Evolutionary conservation across 192 early-diverging fungal species (phyloP).

Genomic region (Rhizophagus clarus): DNA sequence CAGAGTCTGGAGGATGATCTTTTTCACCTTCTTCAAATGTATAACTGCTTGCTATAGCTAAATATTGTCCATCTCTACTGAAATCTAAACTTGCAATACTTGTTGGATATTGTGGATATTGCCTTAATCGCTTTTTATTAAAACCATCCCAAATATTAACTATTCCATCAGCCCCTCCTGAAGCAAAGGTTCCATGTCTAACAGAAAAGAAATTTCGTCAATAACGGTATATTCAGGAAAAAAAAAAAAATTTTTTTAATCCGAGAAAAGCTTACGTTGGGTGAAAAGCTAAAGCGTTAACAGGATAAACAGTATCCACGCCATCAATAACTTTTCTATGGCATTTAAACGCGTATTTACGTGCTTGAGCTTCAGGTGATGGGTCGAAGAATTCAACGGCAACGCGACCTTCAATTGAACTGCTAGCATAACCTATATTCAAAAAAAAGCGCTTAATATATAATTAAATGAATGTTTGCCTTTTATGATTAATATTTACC

Average conservation of each 20-base stretch:
- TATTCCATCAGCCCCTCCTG: slow-evolving; percentile 91
- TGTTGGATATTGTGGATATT: slow-evolving; percentile 81
- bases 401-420: slow-evolving; percentile 94
- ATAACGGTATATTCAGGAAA: not conserved
- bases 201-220: slow-evolving; percentile 9
- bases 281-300: slow-evolving; percentile 91
- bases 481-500: slow-evolving; percentile 37
- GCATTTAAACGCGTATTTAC: slow-evolving; percentile 97
- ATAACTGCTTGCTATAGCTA: slow-evolving; percentile 92
- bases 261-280: slow-evolving; percentile 63
- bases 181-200: slow-evolving; percentile 91
- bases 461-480: not conserved
- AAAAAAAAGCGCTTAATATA: not conserved
- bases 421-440: slow-evolving; percentile 75
- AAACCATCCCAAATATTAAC: slow-evolving; percentile 93
- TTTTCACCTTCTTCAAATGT: slow-evolving; percentile 95
- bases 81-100: slow-evolving; percentile 82
- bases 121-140: slow-evolving; percentile 85
- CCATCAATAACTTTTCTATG: slow-evolving; percentile 81
- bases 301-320: slow-evolving; percentile 86
- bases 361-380: slow-evolving; percentile 60
- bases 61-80: slow-evolving; percentile 69
- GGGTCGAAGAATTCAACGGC: slow-evolving; percentile 91
- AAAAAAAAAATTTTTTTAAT: not conserved
- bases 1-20: slow-evolving; percentile 77